A percentile compares a stretch with the other conserved stretches of the same genome.
Conservation (phyloP, 495 filamentous ascomycete genomes). For the Aspergillus mulundensis region DNA sequence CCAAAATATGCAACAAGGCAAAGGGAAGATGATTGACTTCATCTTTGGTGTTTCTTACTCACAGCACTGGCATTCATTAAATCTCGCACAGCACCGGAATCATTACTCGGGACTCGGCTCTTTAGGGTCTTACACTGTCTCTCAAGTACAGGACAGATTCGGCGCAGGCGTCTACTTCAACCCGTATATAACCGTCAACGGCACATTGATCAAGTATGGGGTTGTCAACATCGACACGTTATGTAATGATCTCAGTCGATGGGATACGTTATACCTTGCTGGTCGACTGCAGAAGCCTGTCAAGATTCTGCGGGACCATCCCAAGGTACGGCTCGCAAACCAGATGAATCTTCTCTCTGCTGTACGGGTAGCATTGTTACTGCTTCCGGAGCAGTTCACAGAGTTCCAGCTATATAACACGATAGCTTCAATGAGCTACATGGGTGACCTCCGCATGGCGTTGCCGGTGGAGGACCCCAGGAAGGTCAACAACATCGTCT, state of each 20-base stretch:
- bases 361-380: slow-evolving; percentile 78
- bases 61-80: slow-evolving; percentile 95
- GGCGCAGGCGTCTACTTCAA: slow-evolving; percentile 98
- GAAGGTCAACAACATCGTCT: slow-evolving; percentile 92
- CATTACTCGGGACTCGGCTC: slow-evolving; percentile 89
- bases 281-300: slow-evolving; percentile 95
- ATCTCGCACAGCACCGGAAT: slow-evolving; percentile 79
- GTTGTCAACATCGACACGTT: slow-evolving; percentile 89
- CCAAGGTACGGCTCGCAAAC: slow-evolving; percentile 84
- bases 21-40: slow-evolving; percentile 96
- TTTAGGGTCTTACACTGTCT: slow-evolving; percentile 78
- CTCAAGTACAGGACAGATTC: slow-evolving; percentile 77
- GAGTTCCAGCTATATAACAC: slow-evolving; percentile 85
- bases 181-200: slow-evolving; percentile 91
- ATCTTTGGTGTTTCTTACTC: slow-evolving; percentile 94
- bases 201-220: slow-evolving; percentile 94
- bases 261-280: slow-evolving; percentile 91
- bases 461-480: slow-evolving; percentile 83
- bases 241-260: slow-evolving; percentile 77
- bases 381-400: slow-evolving; percentile 78
- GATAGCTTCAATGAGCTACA: slow-evolving; percentile 87
- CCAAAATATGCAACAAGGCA: slow-evolving; percentile 73
- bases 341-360: slow-evolving; percentile 93
- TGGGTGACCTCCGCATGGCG: slow-evolving; percentile 90
- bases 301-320: slow-evolving; percentile 93